Evolutionary conservation across 106 monocot genomes (phyloP), one percentile per base, ranked within the genome.

Genomic region (Apostasia ramifera): DNA sequence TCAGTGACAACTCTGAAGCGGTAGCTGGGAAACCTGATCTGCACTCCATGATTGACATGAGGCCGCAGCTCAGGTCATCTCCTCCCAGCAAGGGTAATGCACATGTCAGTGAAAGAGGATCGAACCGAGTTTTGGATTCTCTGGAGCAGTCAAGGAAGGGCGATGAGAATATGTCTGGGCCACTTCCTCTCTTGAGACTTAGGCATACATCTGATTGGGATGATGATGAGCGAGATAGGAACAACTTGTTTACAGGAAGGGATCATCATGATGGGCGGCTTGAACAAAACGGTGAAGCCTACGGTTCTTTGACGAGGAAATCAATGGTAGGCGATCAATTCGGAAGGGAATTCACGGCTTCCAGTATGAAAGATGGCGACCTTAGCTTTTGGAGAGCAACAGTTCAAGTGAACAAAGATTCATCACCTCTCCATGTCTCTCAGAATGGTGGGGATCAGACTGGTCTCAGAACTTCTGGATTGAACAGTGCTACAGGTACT

Each of bases 161-260:
- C 44, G 83, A 69, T 42, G 67, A 70, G 13, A 68, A 76, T 45
- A 78, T 79, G 13, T 69, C 77, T 0, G 72, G 79, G 3, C 84
- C 80, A 1, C 76, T 95, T 5, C 91, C 91, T 0, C 4, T 79
- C 4, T 79, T 91, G 2, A 77, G 73, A 26, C 66, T 92, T 15
- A 60, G 57, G 3, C 82, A 81, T 55, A 84, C 84, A 14, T 91
- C 83, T 26, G 89, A 95, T 39, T 95, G 95, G 95, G 91, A 81
- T 60, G 95, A 95, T 15, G 95, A 95, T 69, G 95, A 95, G 72
- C 81, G 95, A 6, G 91, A 95, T 47, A 92, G 74, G 37, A 80
- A 82, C 44, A 64, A 68, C 11, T 71, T 85, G 42, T 75, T 80
- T 8, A 50, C 69, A 13, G 80, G 82, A 50, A 73, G 2, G 38